phyloP scores from a whole-genome alignment of 2,329 filamentous ascomycete species.

The Conoideocrella luteorostrata region DNA sequence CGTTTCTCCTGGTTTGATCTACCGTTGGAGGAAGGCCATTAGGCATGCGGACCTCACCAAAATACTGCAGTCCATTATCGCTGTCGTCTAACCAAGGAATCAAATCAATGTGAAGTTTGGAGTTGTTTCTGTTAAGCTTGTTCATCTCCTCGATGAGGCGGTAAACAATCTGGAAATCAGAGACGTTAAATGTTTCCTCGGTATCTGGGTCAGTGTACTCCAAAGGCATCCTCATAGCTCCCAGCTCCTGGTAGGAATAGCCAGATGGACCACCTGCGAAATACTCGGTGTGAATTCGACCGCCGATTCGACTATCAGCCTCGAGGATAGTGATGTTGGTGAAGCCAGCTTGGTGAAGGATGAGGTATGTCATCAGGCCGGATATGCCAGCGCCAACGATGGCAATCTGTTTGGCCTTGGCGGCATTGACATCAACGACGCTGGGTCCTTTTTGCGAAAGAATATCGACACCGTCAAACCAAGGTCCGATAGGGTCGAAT shows the following conservation, averaged over 20 bases:
- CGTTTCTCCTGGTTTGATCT: slow-evolving; percentile 38
- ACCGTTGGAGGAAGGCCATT: slow-evolving; percentile 47
- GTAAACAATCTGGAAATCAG: slow-evolving; percentile 59
- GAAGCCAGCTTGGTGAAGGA: slow-evolving; percentile 43
- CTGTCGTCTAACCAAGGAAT: slow-evolving; percentile 56
- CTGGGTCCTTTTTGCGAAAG: slow-evolving; percentile 48
- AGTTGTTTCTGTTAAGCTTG: slow-evolving; percentile 45
- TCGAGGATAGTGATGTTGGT: slow-evolving; percentile 57
- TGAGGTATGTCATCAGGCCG: slow-evolving; percentile 53
- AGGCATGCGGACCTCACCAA: slow-evolving; percentile 39
- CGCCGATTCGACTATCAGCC: slow-evolving; percentile 53
- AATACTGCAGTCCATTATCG: slow-evolving; percentile 46
- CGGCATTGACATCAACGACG: slow-evolving; percentile 17
- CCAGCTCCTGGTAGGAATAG: slow-evolving; percentile 63
- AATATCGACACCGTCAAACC: slow-evolving; percentile 59
- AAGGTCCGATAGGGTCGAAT: slow-evolving; percentile 45
- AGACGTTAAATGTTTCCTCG: slow-evolving; percentile 49
- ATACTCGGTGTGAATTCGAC: slow-evolving; percentile 58
- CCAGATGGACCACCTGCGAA: slow-evolving; percentile 51
- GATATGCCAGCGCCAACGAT: slow-evolving; percentile 62
- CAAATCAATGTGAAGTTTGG: slow-evolving; percentile 49
- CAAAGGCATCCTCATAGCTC: slow-evolving; percentile 58
- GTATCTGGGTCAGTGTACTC: slow-evolving; percentile 41
- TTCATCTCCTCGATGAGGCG: slow-evolving; percentile 56
- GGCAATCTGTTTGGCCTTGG: slow-evolving; percentile 44